phyloP scores from a whole-genome alignment of 345 rosid genomes.

The Sisymbrium altissimum region DNA sequence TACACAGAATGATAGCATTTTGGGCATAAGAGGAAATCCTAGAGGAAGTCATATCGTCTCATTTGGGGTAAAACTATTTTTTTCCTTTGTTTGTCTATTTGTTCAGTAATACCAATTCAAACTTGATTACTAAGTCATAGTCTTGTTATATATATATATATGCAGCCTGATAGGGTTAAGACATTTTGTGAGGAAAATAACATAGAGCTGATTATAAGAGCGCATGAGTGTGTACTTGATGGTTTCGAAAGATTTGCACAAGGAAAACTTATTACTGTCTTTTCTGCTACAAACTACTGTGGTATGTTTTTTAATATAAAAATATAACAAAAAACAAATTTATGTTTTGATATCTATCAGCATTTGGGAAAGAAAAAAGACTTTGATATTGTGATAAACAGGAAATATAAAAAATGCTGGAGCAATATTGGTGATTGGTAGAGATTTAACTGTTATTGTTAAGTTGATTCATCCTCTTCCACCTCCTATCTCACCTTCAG shows the following conservation, averaged over 20 bases:
- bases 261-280: constrained; percentile 80
- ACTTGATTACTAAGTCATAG: neutral
- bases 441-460: constrained; percentile 68
- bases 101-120: neutral
- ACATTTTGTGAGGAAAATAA: constrained; percentile 70
- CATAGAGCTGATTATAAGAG: constrained; percentile 70
- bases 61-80: constrained; percentile 65
- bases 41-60: constrained; percentile 79
- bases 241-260: constrained; percentile 89
- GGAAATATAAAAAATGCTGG: constrained; percentile 78
- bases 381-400: constrained; percentile 17
- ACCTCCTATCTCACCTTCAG: constrained; percentile 60
- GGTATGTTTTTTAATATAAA: constrained; percentile 39
- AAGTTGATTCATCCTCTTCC: constrained; percentile 85
- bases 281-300: constrained; percentile 91
- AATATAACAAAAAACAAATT: too few relatives aligned
- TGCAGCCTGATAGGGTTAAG: constrained; percentile 67
- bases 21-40: constrained; percentile 67
- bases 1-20: constrained; percentile 64
- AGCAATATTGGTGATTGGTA: constrained; percentile 83
- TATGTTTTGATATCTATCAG: neutral
- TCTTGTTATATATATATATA: neutral
- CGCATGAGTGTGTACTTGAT: constrained; percentile 88
- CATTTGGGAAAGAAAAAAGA: neutral
- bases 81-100: neutral